Percentiles rank a stretch among this genome's conserved stretches.
Conservation (phyloP, 2,329 filamentous ascomycete species). For the Trichoderma lentiforme region DNA sequence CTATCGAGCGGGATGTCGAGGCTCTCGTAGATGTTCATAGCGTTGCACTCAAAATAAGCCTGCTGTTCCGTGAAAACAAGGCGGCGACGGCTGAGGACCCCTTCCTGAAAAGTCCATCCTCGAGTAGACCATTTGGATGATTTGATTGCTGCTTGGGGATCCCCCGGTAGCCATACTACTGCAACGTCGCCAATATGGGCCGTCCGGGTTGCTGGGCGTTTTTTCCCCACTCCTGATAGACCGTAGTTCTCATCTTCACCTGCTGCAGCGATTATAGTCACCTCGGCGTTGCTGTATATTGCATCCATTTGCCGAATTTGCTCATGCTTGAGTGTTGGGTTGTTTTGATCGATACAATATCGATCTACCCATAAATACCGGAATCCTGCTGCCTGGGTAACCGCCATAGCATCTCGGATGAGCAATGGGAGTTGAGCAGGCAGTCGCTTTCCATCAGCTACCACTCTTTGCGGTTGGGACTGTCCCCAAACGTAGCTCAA, state of each 20-base stretch:
- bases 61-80: background rate
- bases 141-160: background rate
- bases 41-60: background rate
- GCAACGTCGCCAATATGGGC: background rate
- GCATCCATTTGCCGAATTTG: background rate
- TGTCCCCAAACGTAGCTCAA: background rate
- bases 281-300: background rate
- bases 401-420: background rate
- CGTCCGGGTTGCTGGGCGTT: background rate
- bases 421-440: background rate
- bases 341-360: background rate
- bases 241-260: background rate
- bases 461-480: background rate
- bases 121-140: background rate
- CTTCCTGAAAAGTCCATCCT: background rate
- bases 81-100: background rate
- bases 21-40: background rate
- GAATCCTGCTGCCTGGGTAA: background rate
- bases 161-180: background rate
- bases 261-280: background rate
- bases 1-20: background rate
- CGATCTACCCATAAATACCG: background rate
- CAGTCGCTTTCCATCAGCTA: background rate
- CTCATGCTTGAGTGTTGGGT: background rate
- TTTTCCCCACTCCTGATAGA: background rate